Conservation (phyloP, 495 filamentous ascomycete species). For the Ramalina peruviana region DNA sequence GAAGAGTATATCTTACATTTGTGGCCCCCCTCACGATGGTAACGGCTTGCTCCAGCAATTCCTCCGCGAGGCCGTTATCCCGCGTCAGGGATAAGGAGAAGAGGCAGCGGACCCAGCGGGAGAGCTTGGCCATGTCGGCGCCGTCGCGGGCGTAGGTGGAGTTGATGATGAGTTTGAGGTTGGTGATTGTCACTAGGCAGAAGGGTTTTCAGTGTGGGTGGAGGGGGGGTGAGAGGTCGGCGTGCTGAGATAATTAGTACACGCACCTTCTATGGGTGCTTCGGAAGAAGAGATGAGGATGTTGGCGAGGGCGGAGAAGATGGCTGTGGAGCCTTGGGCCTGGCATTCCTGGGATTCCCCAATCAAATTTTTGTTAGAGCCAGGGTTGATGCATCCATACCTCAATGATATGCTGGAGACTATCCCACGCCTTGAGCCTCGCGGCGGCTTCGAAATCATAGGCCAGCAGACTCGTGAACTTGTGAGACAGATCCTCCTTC, state of each 20-base stretch:
- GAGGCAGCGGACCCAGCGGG: slow-evolving; percentile 59
- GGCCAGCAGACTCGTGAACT: slow-evolving; percentile 47
- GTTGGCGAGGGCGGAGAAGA: slow-evolving; percentile 35
- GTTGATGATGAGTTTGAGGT: slow-evolving; percentile 45
- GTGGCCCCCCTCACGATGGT: slow-evolving; percentile 29
- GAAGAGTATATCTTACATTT: neutral
- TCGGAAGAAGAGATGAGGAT: slow-evolving; percentile 40
- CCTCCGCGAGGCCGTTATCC: slow-evolving; percentile 28
- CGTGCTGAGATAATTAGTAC: neutral
- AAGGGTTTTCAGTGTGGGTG: slow-evolving; percentile 4
- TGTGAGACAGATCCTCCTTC: slow-evolving; percentile 39
- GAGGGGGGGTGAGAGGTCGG: neutral
- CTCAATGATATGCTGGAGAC: slow-evolving; percentile 45
- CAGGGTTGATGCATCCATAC: slow-evolving; percentile 20
- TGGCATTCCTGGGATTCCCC: slow-evolving; percentile 12
- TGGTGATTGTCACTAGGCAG: slow-evolving; percentile 26
- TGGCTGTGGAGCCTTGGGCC: slow-evolving; percentile 2
- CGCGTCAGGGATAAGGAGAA: slow-evolving; percentile 47
- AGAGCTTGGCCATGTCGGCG: slow-evolving; percentile 40
- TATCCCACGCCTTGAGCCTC: slow-evolving; percentile 52
- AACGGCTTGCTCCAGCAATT: slow-evolving; percentile 43
- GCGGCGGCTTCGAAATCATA: slow-evolving; percentile 68
- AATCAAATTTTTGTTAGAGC: neutral
- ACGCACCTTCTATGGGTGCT: slow-evolving; percentile 29
- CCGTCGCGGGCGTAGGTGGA: slow-evolving; percentile 39